Base-by-base conservation (phyloP, 1,284 basidiomycete genomes). In the Sanghuangporus sanghuang region DNA sequence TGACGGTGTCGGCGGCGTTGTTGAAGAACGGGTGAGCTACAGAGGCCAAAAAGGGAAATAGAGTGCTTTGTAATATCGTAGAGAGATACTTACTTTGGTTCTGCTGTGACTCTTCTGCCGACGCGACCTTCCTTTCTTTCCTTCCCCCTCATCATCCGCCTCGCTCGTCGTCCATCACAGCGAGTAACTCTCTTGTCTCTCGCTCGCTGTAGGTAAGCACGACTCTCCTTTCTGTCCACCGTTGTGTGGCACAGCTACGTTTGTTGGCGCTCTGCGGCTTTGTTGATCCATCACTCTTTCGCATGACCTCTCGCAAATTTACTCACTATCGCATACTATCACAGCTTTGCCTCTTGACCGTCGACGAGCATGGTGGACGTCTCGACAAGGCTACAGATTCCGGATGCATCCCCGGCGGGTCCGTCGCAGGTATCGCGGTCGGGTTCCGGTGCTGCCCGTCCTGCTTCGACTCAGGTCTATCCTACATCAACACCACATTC, bases 391-490 rank as follows among this genome's bases (percentile, higher is more conserved):
- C 75, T 83, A 38, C 81, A 83, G 71, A 79, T 83, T 23, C 82
- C 82, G 23, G 78, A 80, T 59, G 50, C 69, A 12, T 73, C 77
- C 16, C 69, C 74, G 62, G 70, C 79, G n/a, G 78, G 80, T 44
- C 80, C 82, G 44, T 82, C 81, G 59, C 77, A 66, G 80, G 44
- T 77, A 75, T 61, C 71, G 57, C 64, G 64, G 8, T 52, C 62
- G 38, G 55, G 21, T 23, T 40, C 59, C 14, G 44, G 44, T 48
- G 27, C 32, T 69, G 8, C 69, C 40, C 70, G 77, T 65, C 71
- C 77, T 61, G 71, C 79, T 35, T 81, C 82, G 5, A 77, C 79
- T 49, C 77, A 77, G 7, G 79, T 78, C 16, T 77, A 83, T 54
- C 76, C 81, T 55, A 74, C 77, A 1, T 71, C 77, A 1, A 71